Percentiles rank a stretch among this genome's conserved stretches.
phyloP scores from a whole-genome alignment of 1,284 basidiomycete genomes.

The Fomitiporia mediterranea region DNA sequence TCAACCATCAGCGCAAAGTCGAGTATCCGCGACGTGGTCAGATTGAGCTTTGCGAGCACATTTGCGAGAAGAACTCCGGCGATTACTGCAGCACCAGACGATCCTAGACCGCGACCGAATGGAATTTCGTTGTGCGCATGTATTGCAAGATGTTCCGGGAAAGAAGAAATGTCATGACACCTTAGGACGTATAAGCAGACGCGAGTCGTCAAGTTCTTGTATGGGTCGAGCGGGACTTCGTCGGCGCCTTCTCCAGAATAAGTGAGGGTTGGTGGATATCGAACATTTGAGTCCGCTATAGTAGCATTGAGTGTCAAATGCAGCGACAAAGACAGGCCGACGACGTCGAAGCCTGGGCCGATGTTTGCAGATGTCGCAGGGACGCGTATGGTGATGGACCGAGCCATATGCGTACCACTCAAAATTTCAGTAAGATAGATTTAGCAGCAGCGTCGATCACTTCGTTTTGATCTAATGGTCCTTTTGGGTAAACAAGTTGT shows the following conservation, averaged over 20 bases:
- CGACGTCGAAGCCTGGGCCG: constrained; percentile 98
- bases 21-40: constrained; percentile 72
- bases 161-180: constrained; percentile 69
- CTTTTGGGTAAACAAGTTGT: constrained; percentile 4
- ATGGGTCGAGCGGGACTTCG: constrained; percentile 91
- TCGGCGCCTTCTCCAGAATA: constrained; percentile 88
- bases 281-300: constrained; percentile 30
- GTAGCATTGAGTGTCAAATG: constrained; percentile 77
- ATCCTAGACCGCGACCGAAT: constrained; percentile 95
- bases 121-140: constrained; percentile 92
- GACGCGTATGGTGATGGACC: constrained; percentile 70
- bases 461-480: not conserved
- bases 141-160: constrained; percentile 73
- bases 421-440: not conserved
- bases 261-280: constrained; percentile 56
- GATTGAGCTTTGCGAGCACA: constrained; percentile 70
- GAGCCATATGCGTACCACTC: constrained; percentile 13
- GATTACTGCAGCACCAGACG: constrained; percentile 96
- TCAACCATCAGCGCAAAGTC: constrained; percentile 99
- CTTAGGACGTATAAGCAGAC: constrained; percentile 96
- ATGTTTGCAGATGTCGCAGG: constrained; percentile 98
- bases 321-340: constrained; percentile 92
- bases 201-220: constrained; percentile 97
- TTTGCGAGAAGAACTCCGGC: constrained; percentile 92
- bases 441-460: not conserved